Evolutionary conservation across 305 asterid species (phyloP).

Genomic region (Fraxinus nigra): DNA sequence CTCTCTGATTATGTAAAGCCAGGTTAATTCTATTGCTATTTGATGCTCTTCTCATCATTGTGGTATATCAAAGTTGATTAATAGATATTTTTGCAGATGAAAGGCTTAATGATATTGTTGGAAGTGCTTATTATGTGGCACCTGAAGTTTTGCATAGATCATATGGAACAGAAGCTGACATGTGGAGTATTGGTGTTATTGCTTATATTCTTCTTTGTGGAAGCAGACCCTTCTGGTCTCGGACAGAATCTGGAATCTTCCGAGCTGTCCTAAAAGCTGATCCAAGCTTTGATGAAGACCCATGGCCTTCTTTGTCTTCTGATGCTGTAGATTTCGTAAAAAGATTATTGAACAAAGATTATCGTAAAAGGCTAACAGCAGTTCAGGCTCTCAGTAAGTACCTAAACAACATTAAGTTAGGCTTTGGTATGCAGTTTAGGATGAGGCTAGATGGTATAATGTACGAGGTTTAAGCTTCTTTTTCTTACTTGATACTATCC

Average conservation of each 20-base stretch:
- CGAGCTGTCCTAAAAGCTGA: slow-evolving; percentile 77
- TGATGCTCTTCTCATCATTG: not conserved
- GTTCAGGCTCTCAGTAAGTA: slow-evolving; percentile 94
- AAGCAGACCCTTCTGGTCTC: slow-evolving; percentile 87
- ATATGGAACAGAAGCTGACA: slow-evolving; percentile 88
- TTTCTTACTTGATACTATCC: not conserved
- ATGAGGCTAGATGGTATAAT: not conserved
- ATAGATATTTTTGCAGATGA: slow-evolving; percentile 57
- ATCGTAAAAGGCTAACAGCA: slow-evolving; percentile 90
- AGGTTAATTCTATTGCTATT: slow-evolving; percentile 44
- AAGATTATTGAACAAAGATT: slow-evolving; percentile 82
- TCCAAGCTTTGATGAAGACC: slow-evolving; percentile 75
- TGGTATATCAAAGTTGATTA: slow-evolving; percentile 22
- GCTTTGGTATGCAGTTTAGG: not conserved
- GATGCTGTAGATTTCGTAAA: slow-evolving; percentile 92
- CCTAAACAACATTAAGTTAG: not conserved
- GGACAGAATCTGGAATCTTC: slow-evolving; percentile 90
- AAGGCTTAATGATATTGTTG: slow-evolving; percentile 92
- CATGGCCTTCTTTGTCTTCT: slow-evolving; percentile 78
- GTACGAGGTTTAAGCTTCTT: not conserved
- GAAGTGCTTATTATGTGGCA: slow-evolving; percentile 96
- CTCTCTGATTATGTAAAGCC: slow-evolving; percentile 98
- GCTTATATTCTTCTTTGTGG: slow-evolving; percentile 85
- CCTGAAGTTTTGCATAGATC: slow-evolving; percentile 97
- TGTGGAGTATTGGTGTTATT: slow-evolving; percentile 94